A percentile compares a stretch with the other conserved stretches of the same genome.
Conservation (phyloP, 2,329 filamentous ascomycete species). For the Botrytis deweyae region DNA sequence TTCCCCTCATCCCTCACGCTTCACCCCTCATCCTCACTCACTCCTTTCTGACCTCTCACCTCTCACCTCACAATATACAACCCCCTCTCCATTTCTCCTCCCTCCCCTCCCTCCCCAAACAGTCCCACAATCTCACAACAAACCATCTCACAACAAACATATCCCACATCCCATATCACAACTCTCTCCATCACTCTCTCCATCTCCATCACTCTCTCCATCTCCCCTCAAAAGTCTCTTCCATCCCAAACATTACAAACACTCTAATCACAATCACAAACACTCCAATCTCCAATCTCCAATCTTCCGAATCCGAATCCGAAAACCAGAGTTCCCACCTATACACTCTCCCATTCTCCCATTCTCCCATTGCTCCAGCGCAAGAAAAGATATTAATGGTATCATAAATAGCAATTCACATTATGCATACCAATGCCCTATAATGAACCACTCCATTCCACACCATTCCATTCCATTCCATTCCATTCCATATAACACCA, state of each 20-base stretch:
- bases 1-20: too few relatives aligned
- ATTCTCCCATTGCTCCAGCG: not conserved
- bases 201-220: too few relatives aligned
- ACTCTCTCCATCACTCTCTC: too few relatives aligned
- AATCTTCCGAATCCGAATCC: not conserved
- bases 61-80: too few relatives aligned
- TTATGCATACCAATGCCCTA: slow-evolving; percentile 3
- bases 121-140: not conserved
- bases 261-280: not conserved
- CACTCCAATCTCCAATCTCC: not conserved
- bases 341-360: not conserved
- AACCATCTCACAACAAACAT: too few relatives aligned
- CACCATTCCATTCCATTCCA: too few relatives aligned
- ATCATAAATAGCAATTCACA: slow-evolving; percentile 17
- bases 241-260: not conserved
- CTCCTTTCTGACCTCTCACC: too few relatives aligned
- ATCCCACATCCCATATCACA: not conserved
- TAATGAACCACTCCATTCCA: not conserved
- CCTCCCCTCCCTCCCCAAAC: not conserved
- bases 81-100: too few relatives aligned
- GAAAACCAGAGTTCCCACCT: not conserved
- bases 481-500: slow-evolving; percentile 8
- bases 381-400: not conserved
- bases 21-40: too few relatives aligned
- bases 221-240: not conserved